Evolutionary conservation across 2,329 filamentous ascomycete species (phyloP).

Genomic region (Metarhizium sp.): DNA sequence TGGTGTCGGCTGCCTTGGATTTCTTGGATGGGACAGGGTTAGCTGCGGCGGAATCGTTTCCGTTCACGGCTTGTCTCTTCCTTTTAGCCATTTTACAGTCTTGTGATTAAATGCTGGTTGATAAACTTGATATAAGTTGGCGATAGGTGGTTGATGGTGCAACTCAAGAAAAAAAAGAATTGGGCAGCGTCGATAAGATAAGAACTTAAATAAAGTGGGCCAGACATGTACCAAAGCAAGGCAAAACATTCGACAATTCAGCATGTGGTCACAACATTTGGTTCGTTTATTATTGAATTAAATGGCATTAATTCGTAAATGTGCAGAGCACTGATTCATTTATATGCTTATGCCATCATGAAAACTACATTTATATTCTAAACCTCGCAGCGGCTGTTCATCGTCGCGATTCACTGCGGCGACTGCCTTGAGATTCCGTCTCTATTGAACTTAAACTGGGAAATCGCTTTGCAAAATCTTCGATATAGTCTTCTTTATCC

Average conservation of each 20-base stretch:
- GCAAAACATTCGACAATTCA: background rate
- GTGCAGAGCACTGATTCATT: background rate
- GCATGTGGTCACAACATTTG: background rate
- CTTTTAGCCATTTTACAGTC: conserved; percentile 34
- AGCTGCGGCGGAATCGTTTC: conserved; percentile 13
- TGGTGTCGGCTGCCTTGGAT: conserved; percentile 13
- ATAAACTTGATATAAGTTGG: background rate
- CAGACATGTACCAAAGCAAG: background rate
- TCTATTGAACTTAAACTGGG: conserved; percentile 79
- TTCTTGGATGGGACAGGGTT: conserved; percentile 22
- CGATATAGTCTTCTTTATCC: conserved; percentile 56
- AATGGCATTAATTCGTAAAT: background rate
- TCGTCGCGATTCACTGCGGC: conserved; percentile 19
- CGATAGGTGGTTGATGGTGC: background rate
- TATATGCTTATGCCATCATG: conserved; percentile 6
- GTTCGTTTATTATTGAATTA: background rate
- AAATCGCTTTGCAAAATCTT: conserved; percentile 73
- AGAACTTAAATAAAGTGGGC: background rate
- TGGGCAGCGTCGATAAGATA: conserved; percentile 5
- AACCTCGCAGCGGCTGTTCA: conserved; percentile 8
- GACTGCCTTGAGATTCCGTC: conserved; percentile 57
- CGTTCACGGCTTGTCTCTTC: conserved; percentile 32
- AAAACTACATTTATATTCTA: conserved; percentile 3
- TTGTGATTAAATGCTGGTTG: background rate
- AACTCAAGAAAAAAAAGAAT: conserved; percentile 2